Conservation (phyloP, 2,329 filamentous ascomycete genomes). For the Xylaria sp. region DNA sequence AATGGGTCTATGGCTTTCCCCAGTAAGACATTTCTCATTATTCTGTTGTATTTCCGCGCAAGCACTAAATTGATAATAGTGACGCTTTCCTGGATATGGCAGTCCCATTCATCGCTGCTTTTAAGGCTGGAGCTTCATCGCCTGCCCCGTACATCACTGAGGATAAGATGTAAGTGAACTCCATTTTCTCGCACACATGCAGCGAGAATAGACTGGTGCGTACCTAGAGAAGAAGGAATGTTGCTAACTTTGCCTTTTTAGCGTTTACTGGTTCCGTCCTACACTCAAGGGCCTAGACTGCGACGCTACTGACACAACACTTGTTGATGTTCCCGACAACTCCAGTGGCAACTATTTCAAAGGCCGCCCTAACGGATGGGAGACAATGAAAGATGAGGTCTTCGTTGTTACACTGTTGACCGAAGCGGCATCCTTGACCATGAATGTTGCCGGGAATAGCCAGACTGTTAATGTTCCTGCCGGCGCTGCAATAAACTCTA, state of each 20-base stretch:
- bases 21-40: slow-evolving; percentile 46
- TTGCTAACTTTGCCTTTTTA: not conserved
- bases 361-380: slow-evolving; percentile 61
- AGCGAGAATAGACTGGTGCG: not conserved
- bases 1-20: slow-evolving; percentile 48
- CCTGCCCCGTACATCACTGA: slow-evolving; percentile 55
- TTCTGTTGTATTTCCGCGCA: not conserved
- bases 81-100: slow-evolving; percentile 64
- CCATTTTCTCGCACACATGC: not conserved
- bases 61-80: not conserved
- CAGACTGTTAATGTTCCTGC: slow-evolving; percentile 58
- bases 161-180: slow-evolving; percentile 56
- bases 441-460: slow-evolving; percentile 57
- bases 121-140: slow-evolving; percentile 56
- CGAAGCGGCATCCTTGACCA: slow-evolving; percentile 55
- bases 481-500: slow-evolving; percentile 56
- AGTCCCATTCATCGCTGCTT: slow-evolving; percentile 63
- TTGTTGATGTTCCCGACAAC: slow-evolving; percentile 54
- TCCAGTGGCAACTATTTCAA: slow-evolving; percentile 62
- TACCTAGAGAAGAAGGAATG: not conserved
- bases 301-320: slow-evolving; percentile 63
- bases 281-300: slow-evolving; percentile 59
- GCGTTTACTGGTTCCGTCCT: slow-evolving; percentile 64
- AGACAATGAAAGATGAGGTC: slow-evolving; percentile 60
- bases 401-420: slow-evolving; percentile 64